Base-by-base conservation (phyloP, 1,284 basidiomycete genomes). In the Puccinia coronata region DNA sequence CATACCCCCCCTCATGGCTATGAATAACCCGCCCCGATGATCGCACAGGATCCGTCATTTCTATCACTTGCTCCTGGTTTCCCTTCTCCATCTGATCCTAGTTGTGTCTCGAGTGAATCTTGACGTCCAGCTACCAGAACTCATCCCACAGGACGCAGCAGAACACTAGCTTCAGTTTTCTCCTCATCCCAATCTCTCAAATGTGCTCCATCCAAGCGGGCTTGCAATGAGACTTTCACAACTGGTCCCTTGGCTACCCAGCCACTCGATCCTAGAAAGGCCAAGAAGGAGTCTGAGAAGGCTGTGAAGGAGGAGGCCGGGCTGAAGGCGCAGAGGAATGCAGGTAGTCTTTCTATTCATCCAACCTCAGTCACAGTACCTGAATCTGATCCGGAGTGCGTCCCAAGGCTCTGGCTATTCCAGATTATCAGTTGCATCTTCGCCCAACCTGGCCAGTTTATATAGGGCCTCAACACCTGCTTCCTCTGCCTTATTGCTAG, bases 261-360 rank as follows among this genome's bases (percentile, higher is more conserved):
- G 41, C 87, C 88, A 76, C 87, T 88, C 82, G 93, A 96, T 85
- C 89, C 91, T 82, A 95, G 96, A 88, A 92, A 92, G 87, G 89
- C 91, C 83, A 95, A 94, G 89, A 95, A 96, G 88, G 93, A 96
- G 87, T 93, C 93, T 0, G 92, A 95, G 86, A 90, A 91, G 73
- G 88, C 92, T 74, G 91, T 92, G 51, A 91, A 91, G 81, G 94
- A 98, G 86, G 92, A 93, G 36, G 94, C 96, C 88, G 91, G 92
- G 86, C 43, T 67, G 20, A 71, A 81, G 55, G 53, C 79, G 14
- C 79, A 6, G 79, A 81, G 43, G 79, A 72, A 55, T 59, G 79
- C 18, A 16, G 79, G 8, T 81, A 73, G 49, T 81, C 79, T 9
- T 39, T 81, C 9, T 67, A 73, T 25, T 81, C 79, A 51, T 81